Evolutionary conservation across 768 basidiomycete genomes (phyloP).

Genomic region (Boletus insuetus): DNA sequence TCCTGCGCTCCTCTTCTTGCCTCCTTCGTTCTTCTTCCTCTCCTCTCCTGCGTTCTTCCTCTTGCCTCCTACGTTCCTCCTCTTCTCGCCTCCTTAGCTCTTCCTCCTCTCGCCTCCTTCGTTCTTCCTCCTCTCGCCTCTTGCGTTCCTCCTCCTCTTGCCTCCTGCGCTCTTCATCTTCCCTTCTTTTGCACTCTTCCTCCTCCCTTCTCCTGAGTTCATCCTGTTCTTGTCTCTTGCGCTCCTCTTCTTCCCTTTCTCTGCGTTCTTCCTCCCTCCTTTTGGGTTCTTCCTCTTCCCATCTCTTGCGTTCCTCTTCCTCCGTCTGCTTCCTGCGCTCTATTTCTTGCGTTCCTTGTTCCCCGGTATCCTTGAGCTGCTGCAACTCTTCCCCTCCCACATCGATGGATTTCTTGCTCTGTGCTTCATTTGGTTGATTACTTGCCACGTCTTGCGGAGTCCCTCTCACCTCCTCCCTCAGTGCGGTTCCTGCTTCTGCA

Average conservation of each 20-base stretch:
- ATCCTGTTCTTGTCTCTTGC: slow-evolving; percentile 28
- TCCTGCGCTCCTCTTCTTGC: slow-evolving; percentile 8
- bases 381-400: neutral
- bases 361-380: neutral
- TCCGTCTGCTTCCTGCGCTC: neutral
- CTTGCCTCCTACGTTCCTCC: neutral
- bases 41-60: neutral
- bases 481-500: neutral
- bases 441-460: neutral
- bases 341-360: neutral
- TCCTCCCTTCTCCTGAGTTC: slow-evolving; percentile 44
- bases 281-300: slow-evolving; percentile 40
- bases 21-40: slow-evolving; percentile 28
- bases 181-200: slow-evolving; percentile 4
- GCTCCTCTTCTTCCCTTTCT: slow-evolving; percentile 20
- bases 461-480: neutral
- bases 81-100: neutral
- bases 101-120: neutral
- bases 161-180: slow-evolving; percentile 28
- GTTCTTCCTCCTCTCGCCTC: slow-evolving; percentile 13
- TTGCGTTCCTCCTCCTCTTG: slow-evolving; percentile 8
- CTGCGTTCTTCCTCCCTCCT: slow-evolving; percentile 34
- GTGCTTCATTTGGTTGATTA: slow-evolving; percentile 17
- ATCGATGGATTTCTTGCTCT: slow-evolving; percentile 8
- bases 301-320: neutral